phyloP scores from a whole-genome alignment of 2,329 filamentous ascomycete genomes.

The Colletotrichum agaves region DNA sequence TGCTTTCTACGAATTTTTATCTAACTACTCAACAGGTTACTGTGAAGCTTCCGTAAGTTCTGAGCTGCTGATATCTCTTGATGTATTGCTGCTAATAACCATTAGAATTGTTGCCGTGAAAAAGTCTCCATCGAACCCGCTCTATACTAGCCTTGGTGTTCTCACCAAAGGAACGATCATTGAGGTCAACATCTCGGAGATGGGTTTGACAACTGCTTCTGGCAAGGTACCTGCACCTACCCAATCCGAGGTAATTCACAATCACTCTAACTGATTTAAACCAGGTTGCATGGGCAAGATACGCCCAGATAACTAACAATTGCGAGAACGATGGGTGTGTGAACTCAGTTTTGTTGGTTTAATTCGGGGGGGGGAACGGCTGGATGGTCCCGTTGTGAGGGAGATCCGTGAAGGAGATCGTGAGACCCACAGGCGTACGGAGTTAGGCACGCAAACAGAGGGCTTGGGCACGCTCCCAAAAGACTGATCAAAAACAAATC shows the following conservation, averaged over 20 bases:
- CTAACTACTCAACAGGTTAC: constrained; percentile 78
- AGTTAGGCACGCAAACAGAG: constrained; percentile 17
- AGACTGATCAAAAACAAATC: neutral
- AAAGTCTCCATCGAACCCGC: constrained; percentile 70
- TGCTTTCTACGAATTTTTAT: constrained; percentile 49
- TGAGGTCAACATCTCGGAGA: constrained; percentile 85
- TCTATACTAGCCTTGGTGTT: constrained; percentile 89
- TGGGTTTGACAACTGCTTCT: constrained; percentile 88
- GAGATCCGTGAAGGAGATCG: too few relatives aligned
- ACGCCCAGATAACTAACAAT: constrained; percentile 71
- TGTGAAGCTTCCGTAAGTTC: constrained; percentile 63
- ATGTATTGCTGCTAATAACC: too few relatives aligned
- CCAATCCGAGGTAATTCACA: too few relatives aligned
- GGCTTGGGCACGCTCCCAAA: constrained; percentile 15
- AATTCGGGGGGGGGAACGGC: neutral
- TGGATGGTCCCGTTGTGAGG: too few relatives aligned
- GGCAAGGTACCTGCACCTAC: constrained; percentile 73
- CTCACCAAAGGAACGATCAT: constrained; percentile 77
- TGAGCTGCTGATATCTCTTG: too few relatives aligned
- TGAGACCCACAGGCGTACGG: constrained; percentile 14
- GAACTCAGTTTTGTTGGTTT: constrained; percentile 47
- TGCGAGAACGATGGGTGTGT: constrained; percentile 59
- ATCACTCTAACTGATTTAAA: too few relatives aligned
- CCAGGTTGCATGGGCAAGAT: constrained; percentile 79
- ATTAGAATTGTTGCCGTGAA: constrained; percentile 73